These are phyloP conservation scores for Aurantiochytrium sp. DNA, from an alignment of 108 stramenopile genomes.

Conservation along the genomic window DNA sequence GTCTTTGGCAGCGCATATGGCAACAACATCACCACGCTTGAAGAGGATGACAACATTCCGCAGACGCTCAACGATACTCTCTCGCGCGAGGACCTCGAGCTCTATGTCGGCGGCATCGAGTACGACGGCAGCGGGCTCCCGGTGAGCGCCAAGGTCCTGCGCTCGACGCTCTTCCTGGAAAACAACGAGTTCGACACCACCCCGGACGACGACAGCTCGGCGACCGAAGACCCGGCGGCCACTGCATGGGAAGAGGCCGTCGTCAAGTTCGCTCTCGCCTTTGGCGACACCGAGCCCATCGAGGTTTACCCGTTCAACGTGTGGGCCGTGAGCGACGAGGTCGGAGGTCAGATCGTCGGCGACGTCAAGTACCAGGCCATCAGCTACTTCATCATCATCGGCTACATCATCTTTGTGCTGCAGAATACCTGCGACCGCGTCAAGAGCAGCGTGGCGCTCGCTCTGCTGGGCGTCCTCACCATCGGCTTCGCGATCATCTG, in stretches of 20 bases:
- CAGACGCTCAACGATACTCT: not conserved
- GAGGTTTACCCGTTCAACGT: not conserved
- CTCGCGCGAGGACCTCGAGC: not conserved
- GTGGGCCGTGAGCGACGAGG: not conserved
- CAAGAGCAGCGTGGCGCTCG: not conserved
- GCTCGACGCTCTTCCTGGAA: not conserved
- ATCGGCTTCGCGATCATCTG: not conserved
- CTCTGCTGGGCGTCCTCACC: not conserved
- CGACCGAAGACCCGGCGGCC: not conserved
- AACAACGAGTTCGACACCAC: not conserved
- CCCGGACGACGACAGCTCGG: not conserved
- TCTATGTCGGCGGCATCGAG: not conserved
- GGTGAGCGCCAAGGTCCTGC: not conserved
- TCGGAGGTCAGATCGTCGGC: not conserved
- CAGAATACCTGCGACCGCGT: not conserved
- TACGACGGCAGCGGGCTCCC: not conserved
- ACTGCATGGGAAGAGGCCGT: slow-evolving; percentile 15
- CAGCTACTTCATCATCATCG: slow-evolving; percentile 17
- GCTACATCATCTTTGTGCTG: not conserved
- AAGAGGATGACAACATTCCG: not conserved
- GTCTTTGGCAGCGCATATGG: not conserved
- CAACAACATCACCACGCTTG: not conserved
- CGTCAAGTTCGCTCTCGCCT: not conserved
- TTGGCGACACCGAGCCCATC: not conserved
- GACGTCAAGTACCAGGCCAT: not conserved